Base-by-base conservation (phyloP, 1,284 basidiomycete species). In the Heterobasidion irregulare region DNA sequence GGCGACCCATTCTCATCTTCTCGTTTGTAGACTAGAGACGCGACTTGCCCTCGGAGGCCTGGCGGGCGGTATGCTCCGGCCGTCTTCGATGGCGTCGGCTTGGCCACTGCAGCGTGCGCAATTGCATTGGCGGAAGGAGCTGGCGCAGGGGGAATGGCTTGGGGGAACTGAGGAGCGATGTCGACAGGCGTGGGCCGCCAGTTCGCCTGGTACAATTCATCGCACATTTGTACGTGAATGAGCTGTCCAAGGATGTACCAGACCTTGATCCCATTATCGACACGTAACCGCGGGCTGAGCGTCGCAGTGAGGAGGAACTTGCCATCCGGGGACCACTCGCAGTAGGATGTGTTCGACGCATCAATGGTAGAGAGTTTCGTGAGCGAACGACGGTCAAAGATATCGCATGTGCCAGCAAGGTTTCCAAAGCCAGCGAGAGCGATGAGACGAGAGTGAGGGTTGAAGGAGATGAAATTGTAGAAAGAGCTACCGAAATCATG, bases 251-350 rank as follows among this genome's bases (percentile, higher is more conserved):
- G 83, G 69, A 91, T 94, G 70, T 98, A 94, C 90, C 91, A 98
- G 58, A 99, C 80, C 72, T 94, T 94, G 70, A 98, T 85, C 2
- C 96, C 94, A 65, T 98, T 98, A 73, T 99, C 96, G 53, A 99
- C 97, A 44, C 97, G 85, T 54, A 99, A 73, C 35, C 97, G 83
- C 1, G 97, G 96, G 15, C 91, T 94, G 34, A 98, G 80, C 0
- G 94, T 98, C 1, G 94, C 94, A 1, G 95, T 98, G 63, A 99
- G 77, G 47, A 99, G 78, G 75, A 89, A 96, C 50, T 90, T 85
- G 9, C 96, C 96, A 62, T 94, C 92, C 0, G 94, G 91, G 19
- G 91, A 92, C 95, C 96, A 99, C 68, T 96, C 91, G 70, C 94
- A 98, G 64, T 89, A 80, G 0, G 89, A 92, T 6, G 94, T 93